phyloP scores from a whole-genome alignment of 2,329 filamentous ascomycete species.

The Phialemonium atrogriseum region DNA sequence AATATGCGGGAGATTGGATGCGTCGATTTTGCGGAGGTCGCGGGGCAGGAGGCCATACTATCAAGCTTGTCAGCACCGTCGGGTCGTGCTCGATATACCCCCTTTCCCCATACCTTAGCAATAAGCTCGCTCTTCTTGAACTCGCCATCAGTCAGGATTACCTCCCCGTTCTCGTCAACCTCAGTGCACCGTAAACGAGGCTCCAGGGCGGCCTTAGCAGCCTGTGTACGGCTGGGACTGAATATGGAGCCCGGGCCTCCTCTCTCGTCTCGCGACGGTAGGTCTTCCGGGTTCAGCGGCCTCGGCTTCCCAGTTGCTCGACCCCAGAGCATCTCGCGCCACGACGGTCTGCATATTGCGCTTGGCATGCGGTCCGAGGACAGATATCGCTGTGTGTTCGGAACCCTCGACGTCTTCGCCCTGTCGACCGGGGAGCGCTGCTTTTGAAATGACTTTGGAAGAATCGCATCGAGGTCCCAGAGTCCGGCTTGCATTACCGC shows the following conservation, averaged over 20 bases:
- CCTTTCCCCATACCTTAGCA: conserved; percentile 47
- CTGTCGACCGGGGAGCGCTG: conserved; percentile 8
- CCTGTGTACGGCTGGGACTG: conserved; percentile 60
- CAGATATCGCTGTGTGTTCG: conserved; percentile 13
- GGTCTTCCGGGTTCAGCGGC: conserved; percentile 48
- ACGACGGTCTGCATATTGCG: conserved; percentile 23
- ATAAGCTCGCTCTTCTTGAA: conserved; percentile 98
- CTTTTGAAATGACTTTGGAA: conserved; percentile 17
- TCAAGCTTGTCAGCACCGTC: conserved; percentile 7
- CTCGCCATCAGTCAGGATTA: conserved; percentile 79
- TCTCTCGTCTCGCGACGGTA: conserved; percentile 46
- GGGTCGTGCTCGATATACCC: not conserved
- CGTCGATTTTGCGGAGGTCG: conserved; percentile 96
- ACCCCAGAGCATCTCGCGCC: conserved; percentile 40
- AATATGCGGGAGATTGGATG: conserved; percentile 89
- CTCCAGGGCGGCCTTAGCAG: conserved; percentile 73
- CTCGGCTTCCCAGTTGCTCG: conserved; percentile 26
- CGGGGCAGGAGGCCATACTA: conserved; percentile 88
- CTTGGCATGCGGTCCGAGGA: conserved; percentile 17
- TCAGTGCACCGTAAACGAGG: conserved; percentile 87
- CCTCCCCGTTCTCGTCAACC: conserved; percentile 84
- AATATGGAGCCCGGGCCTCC: conserved; percentile 47
- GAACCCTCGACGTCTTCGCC: conserved; percentile 3
- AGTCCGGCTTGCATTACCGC: conserved; percentile 12
- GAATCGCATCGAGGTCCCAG: conserved; percentile 13